Base-by-base conservation (phyloP, 2,329 filamentous ascomycete genomes). In the Pseudogymnoascus sp. region DNA sequence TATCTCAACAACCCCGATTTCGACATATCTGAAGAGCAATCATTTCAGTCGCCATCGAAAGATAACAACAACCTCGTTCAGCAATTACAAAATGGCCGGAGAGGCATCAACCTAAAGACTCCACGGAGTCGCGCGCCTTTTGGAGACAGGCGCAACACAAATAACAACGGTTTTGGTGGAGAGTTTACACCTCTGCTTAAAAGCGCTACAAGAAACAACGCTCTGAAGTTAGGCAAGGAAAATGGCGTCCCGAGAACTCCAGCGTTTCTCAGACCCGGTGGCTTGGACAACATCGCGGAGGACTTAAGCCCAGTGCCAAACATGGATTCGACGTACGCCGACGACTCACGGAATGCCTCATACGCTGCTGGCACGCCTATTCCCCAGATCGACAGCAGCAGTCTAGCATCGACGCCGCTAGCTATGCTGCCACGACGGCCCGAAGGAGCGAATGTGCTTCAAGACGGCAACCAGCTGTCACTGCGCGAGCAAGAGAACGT, bases 101-200 rank as follows among this genome's bases (percentile, higher is more conserved):
- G 80, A 66, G 77, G 78, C 64, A 75, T 81, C 68, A 86, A 75
- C 71, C 75, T 91, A 65, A 81, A 83, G 69, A 96, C 93, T 59
- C 93, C 93, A 33, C 85, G 82, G 61, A 75, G 68, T 47, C 86
- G 89, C 65, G 83, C 86, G 15, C 85, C 88, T 18, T 81, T 96
- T 41, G 82, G 83, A 64, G 84, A 89, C 73, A 82, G 85, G 67
- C 84, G 84, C 68, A 94, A 91, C 68, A 78, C 91, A 20, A 88
- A 87, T 20, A 78, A 80, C 37, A 81, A 82, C 65, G 75, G 65
- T 58, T 64, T 86, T 41, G 82, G 79, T 47, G 84, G 83, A 60
- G 95, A 99, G 70, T 99, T 99, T 73, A 99, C 94, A 0, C 94
- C 95, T 0, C 78, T 99, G 67, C 84, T 99, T 71, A 96, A 96